Percentiles rank a stretch among this genome's conserved stretches.
These are phyloP conservation scores for Claviceps cyperi DNA, from an alignment of 2,329 filamentous ascomycete species.

Conservation along the genomic window DNA sequence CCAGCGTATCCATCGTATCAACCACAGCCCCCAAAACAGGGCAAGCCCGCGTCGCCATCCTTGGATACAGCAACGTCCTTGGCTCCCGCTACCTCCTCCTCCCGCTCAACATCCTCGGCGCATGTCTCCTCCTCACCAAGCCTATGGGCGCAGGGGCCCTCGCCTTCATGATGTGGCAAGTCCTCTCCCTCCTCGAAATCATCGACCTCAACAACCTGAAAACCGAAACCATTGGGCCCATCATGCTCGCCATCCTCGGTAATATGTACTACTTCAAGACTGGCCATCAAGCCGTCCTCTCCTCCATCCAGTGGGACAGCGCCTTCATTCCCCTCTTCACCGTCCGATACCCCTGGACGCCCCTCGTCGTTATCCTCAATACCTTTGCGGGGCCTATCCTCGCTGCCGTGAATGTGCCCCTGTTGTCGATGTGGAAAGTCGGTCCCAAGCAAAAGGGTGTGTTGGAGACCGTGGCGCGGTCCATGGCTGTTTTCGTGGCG, in stretches of 20 bases:
- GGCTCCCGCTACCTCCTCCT: constrained; percentile 82
- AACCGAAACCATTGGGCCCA: constrained; percentile 62
- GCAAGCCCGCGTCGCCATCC: constrained; percentile 53
- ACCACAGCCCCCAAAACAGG: constrained; percentile 25
- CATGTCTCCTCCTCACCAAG: constrained; percentile 71
- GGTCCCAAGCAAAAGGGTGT: constrained; percentile 57
- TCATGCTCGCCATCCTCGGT: constrained; percentile 75
- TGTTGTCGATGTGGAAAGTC: constrained; percentile 80
- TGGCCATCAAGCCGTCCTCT: constrained; percentile 78
- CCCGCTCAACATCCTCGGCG: constrained; percentile 62
- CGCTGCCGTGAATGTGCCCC: constrained; percentile 62
- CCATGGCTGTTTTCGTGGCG: constrained; percentile 58
- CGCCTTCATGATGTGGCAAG: constrained; percentile 72
- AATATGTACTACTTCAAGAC: constrained; percentile 97
- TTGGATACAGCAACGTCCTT: constrained; percentile 88
- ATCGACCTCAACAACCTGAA: constrained; percentile 47
- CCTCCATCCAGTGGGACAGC: constrained; percentile 88
- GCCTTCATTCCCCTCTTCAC: constrained; percentile 79
- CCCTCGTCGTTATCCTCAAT: constrained; percentile 68
- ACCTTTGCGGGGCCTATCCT: constrained; percentile 82
- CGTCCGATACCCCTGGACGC: constrained; percentile 80
- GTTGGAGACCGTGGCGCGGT: constrained; percentile 55
- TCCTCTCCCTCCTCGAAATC: constrained; percentile 61
- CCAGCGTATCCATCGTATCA: constrained; percentile 60
- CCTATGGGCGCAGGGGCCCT: constrained; percentile 86